phyloP scores from a whole-genome alignment of 2,329 filamentous ascomycete species.

The Penicillium sumatraense region DNA sequence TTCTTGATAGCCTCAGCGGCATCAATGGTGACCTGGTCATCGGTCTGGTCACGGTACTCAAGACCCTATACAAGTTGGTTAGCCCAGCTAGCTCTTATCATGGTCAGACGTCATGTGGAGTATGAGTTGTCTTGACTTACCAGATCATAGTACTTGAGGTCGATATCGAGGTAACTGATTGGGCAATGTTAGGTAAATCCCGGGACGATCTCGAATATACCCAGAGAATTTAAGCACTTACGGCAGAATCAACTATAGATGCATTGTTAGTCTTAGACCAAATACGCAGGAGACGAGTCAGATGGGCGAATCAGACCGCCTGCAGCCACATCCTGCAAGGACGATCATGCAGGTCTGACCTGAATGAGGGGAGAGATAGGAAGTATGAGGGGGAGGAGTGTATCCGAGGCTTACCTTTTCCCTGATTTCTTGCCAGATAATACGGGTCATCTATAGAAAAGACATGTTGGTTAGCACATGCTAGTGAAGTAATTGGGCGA shows the following conservation, averaged over 20 bases:
- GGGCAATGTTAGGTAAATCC: conserved; percentile 21
- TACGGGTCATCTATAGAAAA: conserved; percentile 79
- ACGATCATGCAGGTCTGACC: conserved; percentile 22
- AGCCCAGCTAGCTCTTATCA: conserved; percentile 1
- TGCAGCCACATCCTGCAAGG: conserved; percentile 15
- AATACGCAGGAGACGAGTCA: neutral
- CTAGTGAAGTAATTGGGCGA: neutral
- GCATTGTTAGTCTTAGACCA: conserved; percentile 18
- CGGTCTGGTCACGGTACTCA: conserved; percentile 92
- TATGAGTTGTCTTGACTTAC: conserved; percentile 36
- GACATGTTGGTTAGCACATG: conserved; percentile 27
- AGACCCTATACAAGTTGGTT: conserved; percentile 61
- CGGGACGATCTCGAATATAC: neutral
- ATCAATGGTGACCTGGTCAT: conserved; percentile 94
- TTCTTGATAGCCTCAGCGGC: conserved; percentile 98
- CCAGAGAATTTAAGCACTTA: conserved; percentile 39
- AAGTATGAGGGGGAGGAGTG: conserved; percentile 13
- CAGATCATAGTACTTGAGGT: conserved; percentile 97
- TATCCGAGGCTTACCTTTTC: conserved; percentile 66
- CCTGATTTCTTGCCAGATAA: conserved; percentile 99
- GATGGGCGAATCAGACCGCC: conserved; percentile 17
- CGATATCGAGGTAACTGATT: conserved; percentile 81
- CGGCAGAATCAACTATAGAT: conserved; percentile 77
- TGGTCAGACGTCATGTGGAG: too few species aligned
- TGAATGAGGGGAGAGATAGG: conserved; percentile 2